These are phyloP conservation scores for Dictyostelium brefeldianum DNA, from an alignment of 78 protist species.

Conservation along the genomic window DNA sequence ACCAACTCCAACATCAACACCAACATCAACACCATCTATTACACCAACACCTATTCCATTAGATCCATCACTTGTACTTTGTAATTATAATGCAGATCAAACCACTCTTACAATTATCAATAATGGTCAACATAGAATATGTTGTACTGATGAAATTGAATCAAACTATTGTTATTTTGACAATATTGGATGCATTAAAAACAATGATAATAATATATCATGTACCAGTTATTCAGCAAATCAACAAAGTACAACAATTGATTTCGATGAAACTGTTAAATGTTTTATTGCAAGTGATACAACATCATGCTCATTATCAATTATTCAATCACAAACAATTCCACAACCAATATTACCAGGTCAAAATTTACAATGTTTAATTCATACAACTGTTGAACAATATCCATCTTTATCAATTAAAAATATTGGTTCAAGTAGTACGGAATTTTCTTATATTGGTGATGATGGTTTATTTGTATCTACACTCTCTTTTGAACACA, in stretches of 20 bases:
- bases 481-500: neutral
- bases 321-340: neutral
- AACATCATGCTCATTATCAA: neutral
- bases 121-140: neutral
- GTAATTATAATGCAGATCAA: neutral
- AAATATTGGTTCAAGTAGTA: neutral
- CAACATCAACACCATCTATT: neutral
- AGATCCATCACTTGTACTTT: neutral
- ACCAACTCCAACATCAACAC: neutral
- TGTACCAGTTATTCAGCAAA: neutral
- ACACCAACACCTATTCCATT: neutral
- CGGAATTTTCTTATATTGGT: neutral
- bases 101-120: neutral
- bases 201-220: neutral
- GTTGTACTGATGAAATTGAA: constrained; percentile 11
- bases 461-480: neutral
- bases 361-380: constrained; percentile 1
- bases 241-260: neutral
- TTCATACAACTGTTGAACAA: neutral
- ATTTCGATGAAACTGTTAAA: neutral
- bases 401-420: neutral
- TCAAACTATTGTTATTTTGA: neutral
- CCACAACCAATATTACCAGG: neutral
- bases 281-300: constrained; percentile 4
- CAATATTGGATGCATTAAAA: neutral